A percentile compares a stretch with the other conserved stretches of the same genome.
Evolutionary conservation across 305 asterid genomes (phyloP).

Genomic region (Fraxinus angustifolia): DNA sequence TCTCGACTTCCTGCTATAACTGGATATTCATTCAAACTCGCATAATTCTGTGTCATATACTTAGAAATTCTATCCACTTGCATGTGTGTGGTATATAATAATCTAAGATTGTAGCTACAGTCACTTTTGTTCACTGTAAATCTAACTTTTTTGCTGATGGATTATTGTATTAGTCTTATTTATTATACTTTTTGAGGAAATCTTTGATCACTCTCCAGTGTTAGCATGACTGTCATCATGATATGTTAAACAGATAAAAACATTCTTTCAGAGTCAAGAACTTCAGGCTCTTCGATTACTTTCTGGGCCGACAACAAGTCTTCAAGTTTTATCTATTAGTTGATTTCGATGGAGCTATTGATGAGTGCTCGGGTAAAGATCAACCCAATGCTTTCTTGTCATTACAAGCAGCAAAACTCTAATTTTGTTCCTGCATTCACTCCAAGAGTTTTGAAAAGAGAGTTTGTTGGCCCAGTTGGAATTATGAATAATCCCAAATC

Average conservation of each 20-base stretch:
- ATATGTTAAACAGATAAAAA: neutral
- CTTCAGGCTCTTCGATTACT: neutral
- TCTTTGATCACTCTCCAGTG: neutral
- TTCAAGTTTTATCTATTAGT: neutral
- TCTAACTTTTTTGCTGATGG: neutral
- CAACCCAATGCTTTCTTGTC: slow-evolving; percentile 23
- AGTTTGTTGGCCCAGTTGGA: slow-evolving; percentile 24
- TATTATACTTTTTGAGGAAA: neutral
- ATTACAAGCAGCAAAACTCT: slow-evolving; percentile 27
- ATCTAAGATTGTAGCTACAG: neutral
- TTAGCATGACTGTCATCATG: neutral
- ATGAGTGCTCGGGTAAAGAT: slow-evolving; percentile 34
- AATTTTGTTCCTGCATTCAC: slow-evolving; percentile 27
- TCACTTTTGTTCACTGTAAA: neutral
- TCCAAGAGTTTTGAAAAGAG: slow-evolving; percentile 33
- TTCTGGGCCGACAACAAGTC: neutral
- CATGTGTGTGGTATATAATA: neutral
- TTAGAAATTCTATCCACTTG: neutral
- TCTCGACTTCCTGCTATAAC: neutral
- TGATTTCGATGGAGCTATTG: slow-evolving; percentile 37
- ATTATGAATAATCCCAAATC: slow-evolving; percentile 39
- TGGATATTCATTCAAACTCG: neutral
- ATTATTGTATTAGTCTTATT: neutral
- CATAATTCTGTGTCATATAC: neutral
- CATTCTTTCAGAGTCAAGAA: neutral